Conservation (phyloP, 441 rosid species). For the Lepidium campestre region DNA sequence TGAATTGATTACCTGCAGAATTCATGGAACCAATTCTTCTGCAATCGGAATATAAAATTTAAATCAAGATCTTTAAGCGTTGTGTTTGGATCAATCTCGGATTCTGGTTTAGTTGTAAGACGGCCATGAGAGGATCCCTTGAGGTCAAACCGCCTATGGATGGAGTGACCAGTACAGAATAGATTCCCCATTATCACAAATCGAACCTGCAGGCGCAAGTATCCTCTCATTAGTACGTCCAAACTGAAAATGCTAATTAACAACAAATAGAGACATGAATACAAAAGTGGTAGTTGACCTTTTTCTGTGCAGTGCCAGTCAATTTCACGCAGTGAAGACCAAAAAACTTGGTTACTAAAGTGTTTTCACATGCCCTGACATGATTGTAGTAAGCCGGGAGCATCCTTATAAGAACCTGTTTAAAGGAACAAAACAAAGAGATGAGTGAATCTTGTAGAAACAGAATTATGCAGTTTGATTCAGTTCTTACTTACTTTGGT, state of each 20-base stretch:
- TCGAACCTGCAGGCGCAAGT: conserved; percentile 51
- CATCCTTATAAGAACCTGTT: conserved; percentile 92
- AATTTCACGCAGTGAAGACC: conserved; percentile 92
- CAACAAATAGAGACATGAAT: not conserved
- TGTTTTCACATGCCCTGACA: conserved; percentile 78
- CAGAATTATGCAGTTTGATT: not conserved
- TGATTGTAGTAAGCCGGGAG: conserved; percentile 93
- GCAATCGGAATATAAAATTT: conserved; percentile 67
- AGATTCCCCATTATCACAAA: conserved; percentile 96
- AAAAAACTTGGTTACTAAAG: conserved; percentile 78
- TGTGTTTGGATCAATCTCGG: conserved; percentile 79
- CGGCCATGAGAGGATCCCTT: conserved; percentile 99
- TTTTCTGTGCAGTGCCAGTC: conserved; percentile 85
- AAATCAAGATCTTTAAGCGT: conserved; percentile 98
- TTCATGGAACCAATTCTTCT: conserved; percentile 83
- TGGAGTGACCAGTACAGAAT: conserved; percentile 67
- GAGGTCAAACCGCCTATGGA: conserved; percentile 88
- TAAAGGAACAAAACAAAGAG: not conserved
- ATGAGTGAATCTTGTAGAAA: conserved; percentile 12
- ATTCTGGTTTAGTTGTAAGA: conserved; percentile 68
- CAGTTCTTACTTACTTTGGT: conserved; percentile 58
- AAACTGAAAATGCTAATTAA: not conserved
- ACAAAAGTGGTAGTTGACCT: conserved; percentile 39
- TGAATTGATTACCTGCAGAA: conserved; percentile 64
- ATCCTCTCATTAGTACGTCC: conserved; percentile 18